Conservation (phyloP, 306 rosid species). For the Acmispon strigosus region DNA sequence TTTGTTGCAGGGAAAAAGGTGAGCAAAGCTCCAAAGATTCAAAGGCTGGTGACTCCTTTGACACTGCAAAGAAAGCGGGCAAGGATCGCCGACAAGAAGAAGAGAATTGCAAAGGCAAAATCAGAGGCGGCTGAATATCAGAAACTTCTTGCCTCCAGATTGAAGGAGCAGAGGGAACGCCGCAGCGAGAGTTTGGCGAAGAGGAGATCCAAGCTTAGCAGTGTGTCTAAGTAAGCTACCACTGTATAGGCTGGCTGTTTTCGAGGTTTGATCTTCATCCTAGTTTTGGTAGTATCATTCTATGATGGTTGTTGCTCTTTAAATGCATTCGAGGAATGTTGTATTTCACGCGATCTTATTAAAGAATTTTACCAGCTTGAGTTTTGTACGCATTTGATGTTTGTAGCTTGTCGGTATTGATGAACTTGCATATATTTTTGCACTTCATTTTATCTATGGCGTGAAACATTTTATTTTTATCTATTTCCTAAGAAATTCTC, state of each 20-base stretch:
- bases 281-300: conserved; percentile 24
- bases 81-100: conserved; percentile 28
- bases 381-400: no score
- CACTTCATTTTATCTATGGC: no score
- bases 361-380: no score
- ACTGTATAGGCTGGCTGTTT: conserved; percentile 1
- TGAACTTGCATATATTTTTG: no score
- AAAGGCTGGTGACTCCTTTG: conserved; percentile 27
- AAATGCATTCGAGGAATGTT: no score
- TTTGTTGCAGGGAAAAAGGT: conserved; percentile 29
- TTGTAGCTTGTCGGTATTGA: no score
- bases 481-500: no score
- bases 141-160: conserved; percentile 26
- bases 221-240: conserved; percentile 14
- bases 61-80: conserved; percentile 30
- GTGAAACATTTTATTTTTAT: no score
- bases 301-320: neutral
- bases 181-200: no score
- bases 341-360: no score
- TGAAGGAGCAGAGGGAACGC: conserved; percentile 35
- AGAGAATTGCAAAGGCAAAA: conserved; percentile 30
- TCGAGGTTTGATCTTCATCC: neutral
- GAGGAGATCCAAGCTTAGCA: conserved; percentile 22
- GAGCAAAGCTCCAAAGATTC: conserved; percentile 31
- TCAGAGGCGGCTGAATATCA: conserved; percentile 32